Conservation (phyloP, 2,329 filamentous ascomycete genomes). For the Penicillium sp. region DNA sequence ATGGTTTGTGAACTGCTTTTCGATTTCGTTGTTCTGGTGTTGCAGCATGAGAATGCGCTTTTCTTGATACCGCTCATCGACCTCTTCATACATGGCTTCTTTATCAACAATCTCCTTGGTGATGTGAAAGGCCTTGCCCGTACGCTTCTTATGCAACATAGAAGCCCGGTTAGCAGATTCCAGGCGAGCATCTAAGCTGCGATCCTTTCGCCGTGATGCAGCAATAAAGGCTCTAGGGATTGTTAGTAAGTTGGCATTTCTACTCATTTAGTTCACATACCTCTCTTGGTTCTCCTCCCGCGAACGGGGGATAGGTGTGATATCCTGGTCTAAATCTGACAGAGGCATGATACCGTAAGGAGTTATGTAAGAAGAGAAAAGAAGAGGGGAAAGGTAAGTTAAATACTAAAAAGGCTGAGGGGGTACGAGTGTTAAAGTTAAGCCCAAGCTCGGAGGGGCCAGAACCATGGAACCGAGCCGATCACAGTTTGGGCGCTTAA, state of each 20-base stretch:
- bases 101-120: conserved; percentile 83
- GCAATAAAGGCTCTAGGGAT: conserved; percentile 76
- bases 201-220: conserved; percentile 80
- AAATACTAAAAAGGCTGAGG: conserved; percentile 13
- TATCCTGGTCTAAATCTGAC: conserved; percentile 32
- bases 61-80: conserved; percentile 68
- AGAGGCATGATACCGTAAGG: conserved; percentile 16
- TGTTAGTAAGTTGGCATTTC: neutral
- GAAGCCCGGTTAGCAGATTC: conserved; percentile 85
- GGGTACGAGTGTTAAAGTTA: conserved; percentile 13
- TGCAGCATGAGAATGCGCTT: conserved; percentile 41
- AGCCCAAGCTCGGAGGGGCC: conserved; percentile 2
- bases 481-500: conserved; percentile 21
- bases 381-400: neutral
- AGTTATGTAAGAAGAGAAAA: neutral
- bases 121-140: conserved; percentile 76
- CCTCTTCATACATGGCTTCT: conserved; percentile 95
- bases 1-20: conserved; percentile 38
- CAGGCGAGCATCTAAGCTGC: conserved; percentile 80
- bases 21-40: conserved; percentile 38
- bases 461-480: conserved; percentile 21
- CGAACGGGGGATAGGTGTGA: conserved; percentile 35
- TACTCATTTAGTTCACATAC: conserved; percentile 23
- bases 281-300: conserved; percentile 48
- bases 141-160: conserved; percentile 85